These are phyloP conservation scores for Udeniomyces megalosporus DNA, from an alignment of 768 basidiomycete genomes.

Conservation along the genomic window DNA sequence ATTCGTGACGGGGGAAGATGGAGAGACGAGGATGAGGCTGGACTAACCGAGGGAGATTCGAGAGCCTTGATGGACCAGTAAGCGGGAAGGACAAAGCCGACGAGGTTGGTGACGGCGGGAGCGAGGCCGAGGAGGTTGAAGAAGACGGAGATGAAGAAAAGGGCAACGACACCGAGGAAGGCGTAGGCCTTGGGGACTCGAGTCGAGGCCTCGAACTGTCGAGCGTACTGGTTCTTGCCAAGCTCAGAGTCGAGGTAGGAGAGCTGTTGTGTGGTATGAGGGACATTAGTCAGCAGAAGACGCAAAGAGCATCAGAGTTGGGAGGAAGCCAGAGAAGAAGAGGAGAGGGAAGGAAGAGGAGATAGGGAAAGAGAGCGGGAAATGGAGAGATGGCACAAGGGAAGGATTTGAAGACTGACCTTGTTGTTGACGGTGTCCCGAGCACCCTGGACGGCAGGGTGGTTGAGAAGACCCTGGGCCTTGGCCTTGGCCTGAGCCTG, in stretches of 20 bases:
- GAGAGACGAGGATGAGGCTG: too few species aligned
- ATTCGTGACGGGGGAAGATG: too few species aligned
- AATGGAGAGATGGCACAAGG: not conserved
- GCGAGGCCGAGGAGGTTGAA: constrained; percentile 51
- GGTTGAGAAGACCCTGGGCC: constrained; percentile 61
- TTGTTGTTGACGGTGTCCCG: not conserved
- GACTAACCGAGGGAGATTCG: constrained; percentile 43
- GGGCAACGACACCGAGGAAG: constrained; percentile 51
- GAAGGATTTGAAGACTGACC: not conserved
- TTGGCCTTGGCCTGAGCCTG: not conserved
- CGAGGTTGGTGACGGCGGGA: constrained; percentile 49
- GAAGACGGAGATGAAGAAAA: constrained; percentile 34
- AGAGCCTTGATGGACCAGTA: constrained; percentile 91
- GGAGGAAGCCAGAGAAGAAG: not conserved
- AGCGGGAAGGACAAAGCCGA: constrained; percentile 80
- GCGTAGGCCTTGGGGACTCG: constrained; percentile 63
- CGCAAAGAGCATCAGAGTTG: too few species aligned
- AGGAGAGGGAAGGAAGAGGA: not conserved
- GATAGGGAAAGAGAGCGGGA: not conserved
- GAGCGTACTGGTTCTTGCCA: constrained; percentile 59
- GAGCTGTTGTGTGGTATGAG: too few species aligned
- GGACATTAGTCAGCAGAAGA: too few species aligned
- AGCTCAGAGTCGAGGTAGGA: constrained; percentile 24
- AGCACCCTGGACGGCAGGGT: constrained; percentile 61
- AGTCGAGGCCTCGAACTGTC: constrained; percentile 65